phyloP scores from a whole-genome alignment of 108 stramenopile genomes.

The Ochromonas danica region DNA sequence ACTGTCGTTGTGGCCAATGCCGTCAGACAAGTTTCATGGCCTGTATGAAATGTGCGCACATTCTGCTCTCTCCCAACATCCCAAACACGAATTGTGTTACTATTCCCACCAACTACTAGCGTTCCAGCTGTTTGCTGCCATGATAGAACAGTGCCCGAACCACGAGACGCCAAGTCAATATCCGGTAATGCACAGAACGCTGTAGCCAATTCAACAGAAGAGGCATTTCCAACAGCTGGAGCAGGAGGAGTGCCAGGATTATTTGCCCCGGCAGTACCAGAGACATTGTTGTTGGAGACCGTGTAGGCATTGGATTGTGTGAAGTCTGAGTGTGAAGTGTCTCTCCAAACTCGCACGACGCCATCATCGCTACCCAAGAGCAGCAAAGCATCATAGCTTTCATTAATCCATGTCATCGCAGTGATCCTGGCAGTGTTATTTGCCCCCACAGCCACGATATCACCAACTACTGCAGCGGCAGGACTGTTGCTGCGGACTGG shows the following conservation, averaged over 20 bases:
- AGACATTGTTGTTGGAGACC: slow-evolving; percentile 40
- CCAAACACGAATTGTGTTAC: slow-evolving; percentile 74
- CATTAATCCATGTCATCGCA: slow-evolving; percentile 85
- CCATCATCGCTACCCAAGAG: slow-evolving; percentile 87
- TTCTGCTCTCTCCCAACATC: slow-evolving; percentile 78
- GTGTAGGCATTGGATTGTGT: slow-evolving; percentile 39
- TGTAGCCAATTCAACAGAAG: slow-evolving; percentile 57
- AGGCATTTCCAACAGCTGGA: background rate
- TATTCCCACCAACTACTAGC: slow-evolving; percentile 77
- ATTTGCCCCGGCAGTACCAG: background rate
- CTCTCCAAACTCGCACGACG: slow-evolving; percentile 77
- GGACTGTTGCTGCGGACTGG: background rate
- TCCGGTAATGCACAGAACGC: slow-evolving; percentile 80
- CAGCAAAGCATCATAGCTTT: slow-evolving; percentile 64
- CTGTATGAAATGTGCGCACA: slow-evolving; percentile 55
- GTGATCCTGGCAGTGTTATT: slow-evolving; percentile 67
- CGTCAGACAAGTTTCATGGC: slow-evolving; percentile 70
- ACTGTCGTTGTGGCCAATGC: slow-evolving; percentile 67
- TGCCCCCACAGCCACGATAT: background rate
- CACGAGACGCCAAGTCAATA: slow-evolving; percentile 60
- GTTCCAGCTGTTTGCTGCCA: slow-evolving; percentile 72
- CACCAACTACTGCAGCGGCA: slow-evolving; percentile 2
- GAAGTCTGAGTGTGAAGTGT: slow-evolving; percentile 61
- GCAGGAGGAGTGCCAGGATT: background rate
- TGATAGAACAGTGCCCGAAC: slow-evolving; percentile 77